These are phyloP conservation scores for Trichoderma afroharzianum DNA, from an alignment of 2,329 filamentous ascomycete genomes.

Conservation along the genomic window DNA sequence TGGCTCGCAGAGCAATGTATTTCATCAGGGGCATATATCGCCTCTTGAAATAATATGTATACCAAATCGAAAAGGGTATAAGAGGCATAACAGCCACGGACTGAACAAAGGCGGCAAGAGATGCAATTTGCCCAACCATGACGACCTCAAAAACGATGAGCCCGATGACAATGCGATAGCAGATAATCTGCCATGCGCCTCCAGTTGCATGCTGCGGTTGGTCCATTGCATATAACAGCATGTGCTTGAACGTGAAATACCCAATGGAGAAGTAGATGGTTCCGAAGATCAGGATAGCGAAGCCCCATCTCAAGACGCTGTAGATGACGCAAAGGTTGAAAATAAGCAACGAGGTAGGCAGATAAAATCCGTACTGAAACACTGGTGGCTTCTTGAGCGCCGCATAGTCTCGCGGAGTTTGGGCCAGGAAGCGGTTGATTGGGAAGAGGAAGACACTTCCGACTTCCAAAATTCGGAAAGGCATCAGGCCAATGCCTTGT, in stretches of 20 bases:
- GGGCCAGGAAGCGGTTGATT: constrained; percentile 71
- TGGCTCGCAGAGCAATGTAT: constrained; percentile 87
- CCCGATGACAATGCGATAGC: constrained; percentile 82
- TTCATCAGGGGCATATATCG: constrained; percentile 86
- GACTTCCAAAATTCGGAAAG: constrained; percentile 86
- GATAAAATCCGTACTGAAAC: constrained; percentile 94
- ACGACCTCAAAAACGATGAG: constrained; percentile 86
- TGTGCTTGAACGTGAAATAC: constrained; percentile 93
- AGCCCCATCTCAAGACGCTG: constrained; percentile 77
- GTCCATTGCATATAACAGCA: constrained; percentile 96
- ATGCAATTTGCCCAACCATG: constrained; percentile 80
- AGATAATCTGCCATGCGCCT: constrained; percentile 94
- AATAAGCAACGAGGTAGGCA: constrained; percentile 86
- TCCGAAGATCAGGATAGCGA: constrained; percentile 76
- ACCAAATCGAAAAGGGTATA: constrained; percentile 79
- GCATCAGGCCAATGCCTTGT: constrained; percentile 89
- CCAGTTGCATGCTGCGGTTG: constrained; percentile 93
- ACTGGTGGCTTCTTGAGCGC: constrained; percentile 76
- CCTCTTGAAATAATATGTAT: constrained; percentile 73
- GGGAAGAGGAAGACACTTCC: constrained; percentile 83
- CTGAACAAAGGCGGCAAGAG: constrained; percentile 68
- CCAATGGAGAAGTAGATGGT: constrained; percentile 79
- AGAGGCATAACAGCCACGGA: constrained; percentile 73
- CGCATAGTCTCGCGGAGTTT: constrained; percentile 84
- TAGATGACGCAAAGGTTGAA: constrained; percentile 97